Evolutionary conservation across 495 filamentous ascomycete species (phyloP), one percentile per base, ranked within the genome.

Genomic region (Pseudevernia furfuracea): DNA sequence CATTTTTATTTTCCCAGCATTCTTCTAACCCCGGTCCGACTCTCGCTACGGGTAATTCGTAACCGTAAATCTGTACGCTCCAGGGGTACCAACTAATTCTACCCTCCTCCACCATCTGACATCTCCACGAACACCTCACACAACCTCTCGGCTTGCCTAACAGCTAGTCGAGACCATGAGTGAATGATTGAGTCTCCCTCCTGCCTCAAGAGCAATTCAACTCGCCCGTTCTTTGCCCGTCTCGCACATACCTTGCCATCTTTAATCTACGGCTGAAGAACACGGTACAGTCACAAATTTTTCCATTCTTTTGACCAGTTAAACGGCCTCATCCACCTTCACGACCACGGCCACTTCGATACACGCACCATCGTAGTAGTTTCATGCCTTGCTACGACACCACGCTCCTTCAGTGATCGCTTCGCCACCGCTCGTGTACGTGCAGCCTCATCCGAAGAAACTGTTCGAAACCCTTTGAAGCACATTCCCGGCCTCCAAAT

Each of bases 41-140:
- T 32, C 62, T 68, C 61, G 66, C 57, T 65, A 68, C 66, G 66
- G 66, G 38, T 68, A 65, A 65, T 56, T 68, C 63, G 66, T 67
- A 67, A 55, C 64, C 61, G 66, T 67, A 67, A 67, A 67, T 67
- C 66, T 65, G 66, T 68, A 64, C 66, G 57, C 63, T 65, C 66
- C 62, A 65, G 66, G 66, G 66, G 66, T 61, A 62, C 65, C 58
- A 52, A 59, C 61, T 63, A 68, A 65, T 49, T 59, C 53, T 3
- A 64, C 56, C 55, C 32, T 69, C 46, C 57, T 52, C 63, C 32
- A 41, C 48, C 44, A 30, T 58, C 49, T 58, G 32, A 39, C 44
- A 30, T 58, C 49, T 58, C 48, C 23, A 65, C 63, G 6, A 41
- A 41, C 43, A 43, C 37, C 46, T 58, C 62, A 38, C 23, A 59